A percentile compares a stretch with the other conserved stretches of the same genome.
Conservation (phyloP, 2,329 filamentous ascomycete species). For the Metarhizium anisopliae region DNA sequence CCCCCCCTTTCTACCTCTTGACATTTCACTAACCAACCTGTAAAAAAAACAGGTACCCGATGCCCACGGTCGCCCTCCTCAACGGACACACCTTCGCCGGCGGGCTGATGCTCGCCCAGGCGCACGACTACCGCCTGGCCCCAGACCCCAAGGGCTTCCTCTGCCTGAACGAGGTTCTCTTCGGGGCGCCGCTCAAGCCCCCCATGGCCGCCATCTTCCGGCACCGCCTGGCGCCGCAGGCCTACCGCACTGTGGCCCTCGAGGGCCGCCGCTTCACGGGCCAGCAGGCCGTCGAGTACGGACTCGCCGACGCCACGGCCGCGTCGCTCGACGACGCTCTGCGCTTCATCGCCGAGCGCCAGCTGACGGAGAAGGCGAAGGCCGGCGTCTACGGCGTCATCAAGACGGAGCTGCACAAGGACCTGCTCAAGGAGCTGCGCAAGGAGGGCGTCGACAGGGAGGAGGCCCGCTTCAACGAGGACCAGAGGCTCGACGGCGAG, state of each 20-base stretch:
- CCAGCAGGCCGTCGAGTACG: constrained; percentile 51
- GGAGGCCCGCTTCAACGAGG: constrained; percentile 38
- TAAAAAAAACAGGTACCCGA: constrained; percentile 48
- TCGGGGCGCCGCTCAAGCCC: constrained; percentile 65
- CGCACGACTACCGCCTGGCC: constrained; percentile 77
- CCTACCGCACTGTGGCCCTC: constrained; percentile 59
- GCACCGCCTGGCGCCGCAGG: constrained; percentile 49
- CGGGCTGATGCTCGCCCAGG: constrained; percentile 64
- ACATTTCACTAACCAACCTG: too few relatives aligned
- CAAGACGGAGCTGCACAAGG: constrained; percentile 68
- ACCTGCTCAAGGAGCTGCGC: constrained; percentile 51
- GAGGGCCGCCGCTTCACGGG: constrained; percentile 62
- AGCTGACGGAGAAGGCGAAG: constrained; percentile 51
- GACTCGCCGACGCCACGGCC: constrained; percentile 60
- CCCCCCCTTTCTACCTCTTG: not conserved
- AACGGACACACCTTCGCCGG: constrained; percentile 78
- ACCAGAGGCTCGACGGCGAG: constrained; percentile 29
- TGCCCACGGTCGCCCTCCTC: constrained; percentile 72
- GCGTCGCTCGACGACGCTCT: constrained; percentile 47
- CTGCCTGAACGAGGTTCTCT: constrained; percentile 75
- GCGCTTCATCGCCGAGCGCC: constrained; percentile 47
- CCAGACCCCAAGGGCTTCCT: constrained; percentile 61
- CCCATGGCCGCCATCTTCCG: constrained; percentile 70
- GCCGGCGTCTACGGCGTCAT: constrained; percentile 60
- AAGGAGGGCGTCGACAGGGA: constrained; percentile 38